A percentile compares a stretch with the other conserved stretches of the same genome.
Conservation (phyloP, 306 rosid genomes). For the Amphicarpaea edgeworthii region DNA sequence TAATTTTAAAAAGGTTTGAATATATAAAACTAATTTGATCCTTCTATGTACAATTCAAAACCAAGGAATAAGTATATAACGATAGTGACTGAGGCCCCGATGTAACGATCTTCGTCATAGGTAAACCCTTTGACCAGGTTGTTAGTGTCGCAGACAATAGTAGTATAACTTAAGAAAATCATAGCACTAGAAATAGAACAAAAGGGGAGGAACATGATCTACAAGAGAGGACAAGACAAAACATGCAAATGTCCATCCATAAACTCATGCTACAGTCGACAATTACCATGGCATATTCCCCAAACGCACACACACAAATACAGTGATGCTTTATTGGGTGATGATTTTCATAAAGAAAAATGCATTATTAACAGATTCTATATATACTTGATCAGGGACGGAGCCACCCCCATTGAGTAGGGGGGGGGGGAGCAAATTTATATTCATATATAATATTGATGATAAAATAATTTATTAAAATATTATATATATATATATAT, state of each 20-base stretch:
- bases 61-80: conserved; percentile 69
- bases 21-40: background rate
- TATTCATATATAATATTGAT: too few species aligned
- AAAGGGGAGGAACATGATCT: background rate
- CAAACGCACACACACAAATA: background rate
- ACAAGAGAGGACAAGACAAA: background rate
- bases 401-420: too few species aligned
- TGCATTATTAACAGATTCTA: background rate
- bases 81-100: conserved; percentile 72
- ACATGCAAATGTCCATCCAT: background rate
- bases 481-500: too few species aligned
- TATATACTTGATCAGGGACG: too few species aligned
- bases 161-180: conserved; percentile 37
- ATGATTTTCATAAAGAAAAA: background rate
- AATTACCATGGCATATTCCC: conserved; percentile 30
- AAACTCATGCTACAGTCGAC: background rate
- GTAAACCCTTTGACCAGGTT: conserved; percentile 70
- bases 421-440: too few species aligned
- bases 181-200: background rate
- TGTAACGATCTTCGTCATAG: conserved; percentile 68
- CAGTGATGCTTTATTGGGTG: background rate
- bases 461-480: too few species aligned
- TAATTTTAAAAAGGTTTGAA: background rate
- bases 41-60: background rate
- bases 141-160: conserved; percentile 68